Evolutionary conservation across 257 asterid genomes (phyloP), one percentile per base, ranked within the genome.

Genomic region (Jaltomata sinuosa): DNA sequence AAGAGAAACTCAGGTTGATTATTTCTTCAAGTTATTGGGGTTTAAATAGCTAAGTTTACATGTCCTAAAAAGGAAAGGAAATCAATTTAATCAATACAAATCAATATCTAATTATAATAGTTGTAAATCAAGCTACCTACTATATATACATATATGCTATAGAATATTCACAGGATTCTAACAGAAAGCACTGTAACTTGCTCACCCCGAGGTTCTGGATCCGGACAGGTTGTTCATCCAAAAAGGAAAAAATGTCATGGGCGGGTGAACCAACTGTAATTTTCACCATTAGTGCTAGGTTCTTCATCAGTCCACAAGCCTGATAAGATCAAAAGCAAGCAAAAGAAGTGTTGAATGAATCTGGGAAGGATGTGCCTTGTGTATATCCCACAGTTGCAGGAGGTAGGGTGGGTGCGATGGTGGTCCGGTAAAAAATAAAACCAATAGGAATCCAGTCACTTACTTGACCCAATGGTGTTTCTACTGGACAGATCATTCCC

Each of bases 401-500:
- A 40, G 47, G 9, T 49, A 49, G 4, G 15, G 2, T 11, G 18
- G 54, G 54, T 49, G 18, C 4, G 15, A 49, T 49, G 18, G 15
- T 11, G 54, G 18, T 11, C 18, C 11, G 18, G 54, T 11, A 49
- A 49, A 49, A 49, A 1, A 49, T 57, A 49, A 42, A 84, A 78
- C 34, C n/a, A 77, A 32, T 32, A 32, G 3, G 36, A 32, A 32
- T 32, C 3, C 2, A 1, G 45, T 87, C 74, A 87, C 93, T 82
- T 59, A 93, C 98, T 85, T 94, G 97, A 90, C 99, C 98, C 88
- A 93, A 97, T 79, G 99, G 99, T 76, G 99, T 95, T 91, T 95
- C 99, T 25, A 95, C 99, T 67, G 98, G 98, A 87, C 99, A 95
- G 97, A 95, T 95, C 99, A 95, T 94, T 89, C 99, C 99, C 98